Evolutionary conservation across 345 rosid genomes (phyloP).

Genomic region (Ailanthus altissimus): DNA sequence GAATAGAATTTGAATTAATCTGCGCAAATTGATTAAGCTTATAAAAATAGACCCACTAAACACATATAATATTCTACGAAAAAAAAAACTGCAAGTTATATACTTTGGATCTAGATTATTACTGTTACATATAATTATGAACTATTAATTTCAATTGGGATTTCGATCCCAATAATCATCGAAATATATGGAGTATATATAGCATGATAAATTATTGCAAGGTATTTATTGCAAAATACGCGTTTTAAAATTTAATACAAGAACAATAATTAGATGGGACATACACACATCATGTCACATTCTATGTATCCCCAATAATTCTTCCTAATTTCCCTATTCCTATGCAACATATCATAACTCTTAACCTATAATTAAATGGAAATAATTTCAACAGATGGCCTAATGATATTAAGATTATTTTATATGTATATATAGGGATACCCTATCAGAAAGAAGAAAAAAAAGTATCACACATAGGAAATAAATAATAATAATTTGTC

Average conservation of each 20-base stretch:
- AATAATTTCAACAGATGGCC: background rate
- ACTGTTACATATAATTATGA: background rate
- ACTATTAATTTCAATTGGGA: no score
- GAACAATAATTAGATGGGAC: constrained; percentile 39
- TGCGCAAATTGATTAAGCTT: no score
- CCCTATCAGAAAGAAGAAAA: background rate
- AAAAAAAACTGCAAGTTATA: no score
- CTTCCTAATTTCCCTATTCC: constrained; percentile 14
- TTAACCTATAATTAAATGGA: background rate
- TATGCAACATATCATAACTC: background rate
- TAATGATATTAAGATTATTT: background rate
- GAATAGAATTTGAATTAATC: no score
- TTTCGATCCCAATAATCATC: no score
- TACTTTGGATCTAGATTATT: background rate
- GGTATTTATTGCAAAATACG: constrained; percentile 18
- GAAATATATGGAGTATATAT: no score
- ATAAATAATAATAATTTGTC: background rate
- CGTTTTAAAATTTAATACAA: background rate
- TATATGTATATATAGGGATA: background rate
- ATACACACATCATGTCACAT: constrained; percentile 16
- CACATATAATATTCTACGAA: no score
- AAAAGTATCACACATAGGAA: no score
- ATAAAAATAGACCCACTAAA: no score
- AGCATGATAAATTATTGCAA: background rate
- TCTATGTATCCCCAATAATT: constrained; percentile 35